A percentile compares a stretch with the other conserved stretches of the same genome.
phyloP scores from a whole-genome alignment of 2,329 filamentous ascomycete species.

The Alternaria viburni region DNA sequence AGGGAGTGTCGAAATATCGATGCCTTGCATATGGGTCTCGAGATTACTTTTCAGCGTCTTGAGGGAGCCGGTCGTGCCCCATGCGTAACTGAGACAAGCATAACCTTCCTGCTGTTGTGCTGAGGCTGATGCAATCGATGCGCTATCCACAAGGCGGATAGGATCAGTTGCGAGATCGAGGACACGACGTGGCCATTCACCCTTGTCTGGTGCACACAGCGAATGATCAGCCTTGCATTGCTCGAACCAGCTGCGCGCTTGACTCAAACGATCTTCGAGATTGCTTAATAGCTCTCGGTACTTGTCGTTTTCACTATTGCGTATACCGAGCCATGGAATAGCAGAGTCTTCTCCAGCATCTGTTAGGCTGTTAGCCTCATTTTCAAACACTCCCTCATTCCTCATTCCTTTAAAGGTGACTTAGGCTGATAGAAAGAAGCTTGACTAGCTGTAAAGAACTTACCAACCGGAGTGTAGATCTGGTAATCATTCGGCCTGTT shows the following conservation, averaged over 20 bases:
- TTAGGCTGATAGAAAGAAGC: not conserved
- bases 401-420: not conserved
- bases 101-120: not conserved
- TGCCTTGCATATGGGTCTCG: not conserved
- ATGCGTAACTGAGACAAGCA: conserved; percentile 4
- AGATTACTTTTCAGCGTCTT: not conserved
- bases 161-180: not conserved
- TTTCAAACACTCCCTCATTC: not conserved
- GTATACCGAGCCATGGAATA: not conserved
- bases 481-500: not conserved
- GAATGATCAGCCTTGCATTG: not conserved
- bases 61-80: not conserved
- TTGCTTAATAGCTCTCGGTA: not conserved
- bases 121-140: not conserved
- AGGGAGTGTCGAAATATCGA: not conserved
- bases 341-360: not conserved
- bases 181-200: not conserved
- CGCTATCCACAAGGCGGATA: not conserved
- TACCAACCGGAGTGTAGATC: not conserved
- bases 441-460: not conserved
- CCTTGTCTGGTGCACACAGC: not conserved
- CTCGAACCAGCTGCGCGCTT: not conserved
- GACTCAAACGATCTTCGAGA: not conserved
- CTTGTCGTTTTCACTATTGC: not conserved
- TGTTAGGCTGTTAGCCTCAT: not conserved